Base-by-base conservation (phyloP, 1,139 yeast species). In the Geotrichum reessii region DNA sequence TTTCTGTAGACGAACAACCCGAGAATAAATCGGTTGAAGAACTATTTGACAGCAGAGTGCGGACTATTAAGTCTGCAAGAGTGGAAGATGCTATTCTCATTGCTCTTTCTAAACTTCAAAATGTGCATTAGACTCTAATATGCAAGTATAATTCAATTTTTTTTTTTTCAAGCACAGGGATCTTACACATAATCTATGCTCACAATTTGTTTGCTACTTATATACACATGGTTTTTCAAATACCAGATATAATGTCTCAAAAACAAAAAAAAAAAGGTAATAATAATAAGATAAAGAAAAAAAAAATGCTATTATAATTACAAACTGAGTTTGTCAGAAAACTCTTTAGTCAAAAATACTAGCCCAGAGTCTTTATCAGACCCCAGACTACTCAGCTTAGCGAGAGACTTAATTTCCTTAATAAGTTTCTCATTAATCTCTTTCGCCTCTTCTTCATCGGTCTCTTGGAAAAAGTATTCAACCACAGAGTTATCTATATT, bases 401-500 rank as follows among this genome's bases (percentile, higher is more conserved):
- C 53, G 8, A 50, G 31, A 21, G 42, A 37, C 19, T 46, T 50
- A 40, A 55, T 47, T 24, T 50, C 44, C 19, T 21, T 27, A n/a
- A 46, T 46, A 21, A 55, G 22, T 14, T 37, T 24, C 5, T 11
- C 24, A 19, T 51, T 22, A 22, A 40, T 19, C 9, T 11, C 40
- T 24, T 37, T 48, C 11, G 53, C 50, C 17, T 51, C 55, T 1
- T 5, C 31, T 12, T 56, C 55, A 12, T 56, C 55, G 14, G 47
- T 47, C n/a, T 56, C 58, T 14, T 31, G 42, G 24, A 31, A 22
- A 9, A 53, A 9, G 46, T 46, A 56, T 21, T 52, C 58, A 42
- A 50, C 58, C 25, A 56, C 55, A 7, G 50, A 17, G 31, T 56
- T 53, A 24, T 56, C 58, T 24, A 56, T 48, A 11, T 46, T 48